phyloP scores from a whole-genome alignment of 1,284 basidiomycete genomes.

The Mycena citricolor region DNA sequence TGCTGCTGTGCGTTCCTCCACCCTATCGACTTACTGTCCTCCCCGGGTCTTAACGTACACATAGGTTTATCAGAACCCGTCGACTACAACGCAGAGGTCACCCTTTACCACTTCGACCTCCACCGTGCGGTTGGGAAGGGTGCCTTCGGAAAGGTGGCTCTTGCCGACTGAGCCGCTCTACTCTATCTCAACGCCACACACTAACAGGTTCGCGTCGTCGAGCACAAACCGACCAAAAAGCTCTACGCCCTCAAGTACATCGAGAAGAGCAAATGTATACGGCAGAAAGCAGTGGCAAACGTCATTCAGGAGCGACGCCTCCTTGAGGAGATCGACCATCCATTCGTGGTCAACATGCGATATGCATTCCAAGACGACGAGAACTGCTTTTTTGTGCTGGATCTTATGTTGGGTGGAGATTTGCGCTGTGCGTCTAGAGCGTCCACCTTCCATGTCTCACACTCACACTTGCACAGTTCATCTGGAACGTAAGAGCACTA shows the following conservation, averaged over 20 bases:
- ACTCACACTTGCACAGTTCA: slow-evolving; percentile 62
- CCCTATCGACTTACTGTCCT: slow-evolving; percentile 22
- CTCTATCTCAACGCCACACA: slow-evolving; percentile 9
- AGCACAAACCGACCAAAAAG: slow-evolving; percentile 92
- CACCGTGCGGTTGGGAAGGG: slow-evolving; percentile 93
- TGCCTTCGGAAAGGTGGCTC: slow-evolving; percentile 91
- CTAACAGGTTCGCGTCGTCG: slow-evolving; percentile 82
- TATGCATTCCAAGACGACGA: slow-evolving; percentile 99
- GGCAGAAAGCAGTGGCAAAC: slow-evolving; percentile 91
- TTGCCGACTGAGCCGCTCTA: slow-evolving; percentile 1
- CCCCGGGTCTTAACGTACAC: slow-evolving; percentile 20
- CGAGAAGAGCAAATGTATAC: slow-evolving; percentile 90
- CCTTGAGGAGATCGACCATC: slow-evolving; percentile 94
- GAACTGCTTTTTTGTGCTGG: slow-evolving; percentile 96
- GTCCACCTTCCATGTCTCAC: slow-evolving; percentile 9
- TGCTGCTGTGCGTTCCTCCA: slow-evolving; percentile 32
- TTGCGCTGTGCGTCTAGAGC: slow-evolving; percentile 70
- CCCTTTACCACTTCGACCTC: slow-evolving; percentile 94
- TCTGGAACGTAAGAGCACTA: slow-evolving; percentile 74
- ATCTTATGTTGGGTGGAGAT: slow-evolving; percentile 96
- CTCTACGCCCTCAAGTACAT: slow-evolving; percentile 98
- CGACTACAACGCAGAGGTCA: slow-evolving; percentile 85
- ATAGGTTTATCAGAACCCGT: slow-evolving; percentile 70
- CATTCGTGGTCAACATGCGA: slow-evolving; percentile 91
- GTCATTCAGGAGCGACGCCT: slow-evolving; percentile 91